Evolutionary conservation across 495 filamentous ascomycete species (phyloP), one percentile per base, ranked within the genome.

Genomic region (Rusavskia elegans): DNA sequence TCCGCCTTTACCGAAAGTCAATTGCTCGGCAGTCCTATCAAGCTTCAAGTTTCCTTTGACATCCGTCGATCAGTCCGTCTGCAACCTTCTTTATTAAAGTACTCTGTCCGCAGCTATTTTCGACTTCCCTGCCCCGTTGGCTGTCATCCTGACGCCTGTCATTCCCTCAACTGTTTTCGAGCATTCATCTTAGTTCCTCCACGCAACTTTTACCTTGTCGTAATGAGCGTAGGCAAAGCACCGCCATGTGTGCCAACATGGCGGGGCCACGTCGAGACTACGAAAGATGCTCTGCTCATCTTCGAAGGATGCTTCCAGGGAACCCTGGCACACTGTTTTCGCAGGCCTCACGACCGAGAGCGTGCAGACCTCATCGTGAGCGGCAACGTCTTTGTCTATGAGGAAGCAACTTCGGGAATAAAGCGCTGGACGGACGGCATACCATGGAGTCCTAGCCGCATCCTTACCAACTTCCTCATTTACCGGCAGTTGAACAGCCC

Each of bases 391-490:
- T 90, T 95, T 63, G 84, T 95, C 56, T 95, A 94, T 66, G 85
- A 92, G 61, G 87, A 94, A 61, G 79, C 84, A 51, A 80, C 84
- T 1, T 90, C 88, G 1, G 85, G 85, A 2, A 93, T 95, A 66
- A 93, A 90, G 68, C 76, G 89, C 39, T 95, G 89, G 89, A 95
- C 89, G 0, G 89, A 96, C 63, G 87, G 88, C 2, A 75, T 85
- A 13, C 79, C 79, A 17, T 95, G 89, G 89, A 90, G 85, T 59
- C 88, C 89, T 0, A 93, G 88, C 63, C 81, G 89, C 16, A 89
- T 95, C 35, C 67, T 92, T 42, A 83, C 81, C 41, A 94, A 95
- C 59, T 93, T 88, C 59, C 76, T 95, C 30, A 76, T 96, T 55
- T 96, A 96, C 63, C 83, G 89, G 20, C 86, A 96, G 60, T 71